Evolutionary conservation across 2,329 filamentous ascomycete genomes (phyloP).

Genomic region (Paecilomyces formosus): DNA sequence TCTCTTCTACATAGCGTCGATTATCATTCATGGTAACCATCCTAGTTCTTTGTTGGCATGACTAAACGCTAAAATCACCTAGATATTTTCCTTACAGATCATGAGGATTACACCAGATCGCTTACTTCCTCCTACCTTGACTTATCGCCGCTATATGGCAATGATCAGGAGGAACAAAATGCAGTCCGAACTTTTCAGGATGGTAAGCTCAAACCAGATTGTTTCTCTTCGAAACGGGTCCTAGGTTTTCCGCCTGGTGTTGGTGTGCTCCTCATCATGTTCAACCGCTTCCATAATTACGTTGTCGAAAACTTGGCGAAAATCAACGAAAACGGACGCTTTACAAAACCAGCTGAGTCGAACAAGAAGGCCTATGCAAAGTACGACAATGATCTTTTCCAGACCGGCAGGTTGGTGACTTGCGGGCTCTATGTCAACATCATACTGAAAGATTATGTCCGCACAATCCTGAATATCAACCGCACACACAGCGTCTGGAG

Average conservation of each 20-base stretch:
- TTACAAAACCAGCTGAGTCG: slow-evolving; percentile 48
- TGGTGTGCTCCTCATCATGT: slow-evolving; percentile 61
- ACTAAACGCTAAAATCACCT: slow-evolving; percentile 19
- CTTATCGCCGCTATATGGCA: slow-evolving; percentile 65
- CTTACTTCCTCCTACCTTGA: slow-evolving; percentile 69
- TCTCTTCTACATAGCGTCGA: slow-evolving; percentile 66
- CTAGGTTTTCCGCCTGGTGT: slow-evolving; percentile 62
- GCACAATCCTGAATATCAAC: slow-evolving; percentile 55
- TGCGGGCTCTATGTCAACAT: slow-evolving; percentile 53
- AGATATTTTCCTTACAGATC: slow-evolving; percentile 60
- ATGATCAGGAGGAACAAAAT: slow-evolving; percentile 55
- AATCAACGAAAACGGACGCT: slow-evolving; percentile 62
- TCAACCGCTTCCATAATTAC: slow-evolving; percentile 64
- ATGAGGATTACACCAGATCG: slow-evolving; percentile 55
- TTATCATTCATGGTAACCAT: slow-evolving; percentile 50
- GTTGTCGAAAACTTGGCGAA: slow-evolving; percentile 53
- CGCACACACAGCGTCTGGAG: slow-evolving; percentile 53
- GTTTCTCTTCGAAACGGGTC: slow-evolving; percentile 59
- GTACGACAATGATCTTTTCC: slow-evolving; percentile 49
- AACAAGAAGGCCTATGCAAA: slow-evolving; percentile 26
- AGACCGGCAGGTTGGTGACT: slow-evolving; percentile 48
- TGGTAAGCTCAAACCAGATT: slow-evolving; percentile 65
- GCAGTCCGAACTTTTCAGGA: slow-evolving; percentile 56
- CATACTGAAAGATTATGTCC: slow-evolving; percentile 50
- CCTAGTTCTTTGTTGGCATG: not conserved